Evolutionary conservation across 257 asterid species (phyloP).

Genomic region (Verbascum thapsus): DNA sequence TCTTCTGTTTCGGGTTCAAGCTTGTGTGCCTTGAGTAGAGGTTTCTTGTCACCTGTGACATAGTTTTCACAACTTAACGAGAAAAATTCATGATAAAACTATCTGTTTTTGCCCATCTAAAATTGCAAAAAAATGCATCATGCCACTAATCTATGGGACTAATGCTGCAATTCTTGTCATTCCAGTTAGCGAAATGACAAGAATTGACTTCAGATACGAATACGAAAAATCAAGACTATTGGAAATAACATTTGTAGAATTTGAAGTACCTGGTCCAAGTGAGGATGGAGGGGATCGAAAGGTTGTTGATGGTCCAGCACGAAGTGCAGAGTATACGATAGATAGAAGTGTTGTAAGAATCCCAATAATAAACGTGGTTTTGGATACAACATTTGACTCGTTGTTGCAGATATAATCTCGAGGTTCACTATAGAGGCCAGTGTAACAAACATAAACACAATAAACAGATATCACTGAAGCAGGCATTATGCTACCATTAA

Average conservation of each 20-base stretch:
- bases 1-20: constrained; percentile 69
- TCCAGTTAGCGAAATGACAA: neutral
- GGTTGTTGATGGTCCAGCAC: constrained; percentile 95
- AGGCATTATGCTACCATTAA: constrained; percentile 94
- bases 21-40: constrained; percentile 69
- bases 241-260: neutral
- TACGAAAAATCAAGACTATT: neutral
- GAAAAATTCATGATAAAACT: too few species aligned
- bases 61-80: neutral
- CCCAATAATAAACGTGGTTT: constrained; percentile 84
- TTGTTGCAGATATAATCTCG: constrained; percentile 80
- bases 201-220: neutral
- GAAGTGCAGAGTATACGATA: constrained; percentile 85
- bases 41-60: constrained; percentile 57
- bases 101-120: too few species aligned
- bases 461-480: constrained; percentile 92
- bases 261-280: constrained; percentile 73
- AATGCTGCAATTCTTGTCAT: too few species aligned
- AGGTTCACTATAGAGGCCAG: constrained; percentile 94
- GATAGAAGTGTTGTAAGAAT: constrained; percentile 92
- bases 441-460: constrained; percentile 91
- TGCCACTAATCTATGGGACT: too few species aligned
- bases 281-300: constrained; percentile 91
- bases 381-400: constrained; percentile 71
- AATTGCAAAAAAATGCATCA: too few species aligned